Evolutionary conservation across 345 rosid species (phyloP), one percentile per base, ranked within the genome.

Genomic region (Eucalyptus lansdowneana): DNA sequence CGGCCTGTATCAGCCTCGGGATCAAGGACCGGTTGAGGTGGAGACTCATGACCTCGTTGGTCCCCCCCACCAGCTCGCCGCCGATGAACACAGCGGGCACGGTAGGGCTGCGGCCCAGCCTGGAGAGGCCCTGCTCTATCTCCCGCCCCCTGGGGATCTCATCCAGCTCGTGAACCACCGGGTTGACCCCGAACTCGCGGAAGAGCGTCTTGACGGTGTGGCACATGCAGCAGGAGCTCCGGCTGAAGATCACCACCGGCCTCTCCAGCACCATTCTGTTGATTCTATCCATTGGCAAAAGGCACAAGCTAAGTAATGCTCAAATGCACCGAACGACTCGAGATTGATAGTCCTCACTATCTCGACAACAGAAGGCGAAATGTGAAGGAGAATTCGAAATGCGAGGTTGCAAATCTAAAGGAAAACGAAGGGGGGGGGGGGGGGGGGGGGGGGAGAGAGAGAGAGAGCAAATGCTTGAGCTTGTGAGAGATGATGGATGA

Each of bases 31-130:
- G 94, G 86, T 92, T 95, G 83, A 97, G 99, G 91, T 96, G 99
- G 90, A 95, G 96, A 88, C 95, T 96, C 99, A 95, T 96, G 90
- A 96, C 93, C 92, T 96, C 97, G 53, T 95, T 94, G 89, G 97
- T 92, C 45, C 99, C 99, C 99, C 99, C 99, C 8, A 97, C 93
- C 80, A 96, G 95, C 85, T 95, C 94, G n/a, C 98, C 98, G 2
- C 99, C 96, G 14, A 97, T 95, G 93, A 97, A 97, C 54, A 97
- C 96, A 0, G 94, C 93, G 0, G 99, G 99, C 90, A 96, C 93
- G 3, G 95, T 85, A 0, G 97, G 95, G 90, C 93, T 93, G 91
- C 96, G 94, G 4, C 99, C 99, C 11, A 93, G 94, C 90, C 97
- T 91, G 8, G 92, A 19, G n/a, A 97, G 94, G 14, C 95, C 96